Conservation (phyloP, 2,329 filamentous ascomycete species). For the Xylariaceae sp. region DNA sequence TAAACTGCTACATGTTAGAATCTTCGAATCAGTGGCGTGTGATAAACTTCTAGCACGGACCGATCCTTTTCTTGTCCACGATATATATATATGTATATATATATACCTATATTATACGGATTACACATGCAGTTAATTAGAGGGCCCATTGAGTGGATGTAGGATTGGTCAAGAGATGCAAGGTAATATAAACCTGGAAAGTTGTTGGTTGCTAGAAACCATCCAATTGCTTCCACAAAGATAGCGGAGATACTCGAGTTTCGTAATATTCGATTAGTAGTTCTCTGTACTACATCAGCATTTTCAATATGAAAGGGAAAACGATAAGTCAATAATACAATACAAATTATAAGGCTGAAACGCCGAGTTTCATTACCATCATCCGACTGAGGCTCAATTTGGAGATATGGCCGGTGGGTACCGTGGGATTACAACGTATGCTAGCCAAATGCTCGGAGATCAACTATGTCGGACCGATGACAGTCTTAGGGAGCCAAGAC, state of each 20-base stretch:
- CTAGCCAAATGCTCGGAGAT: conserved; percentile 17
- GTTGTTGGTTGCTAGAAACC: not conserved
- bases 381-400: conserved; percentile 25
- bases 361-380: conserved; percentile 16
- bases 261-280: not conserved
- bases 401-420: conserved; percentile 18
- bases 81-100: no score
- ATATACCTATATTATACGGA: no score
- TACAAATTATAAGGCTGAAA: conserved; percentile 24
- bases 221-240: not conserved
- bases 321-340: not conserved
- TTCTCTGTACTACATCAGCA: no score
- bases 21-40: no score
- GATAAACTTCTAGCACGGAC: no score
- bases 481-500: conserved; percentile 5
- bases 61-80: no score
- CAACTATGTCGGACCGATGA: conserved; percentile 25
- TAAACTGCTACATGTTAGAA: no score
- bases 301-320: not conserved
- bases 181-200: no score
- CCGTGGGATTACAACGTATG: conserved; percentile 20
- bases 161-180: no score
- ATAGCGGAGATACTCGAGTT: not conserved
- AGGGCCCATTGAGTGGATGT: no score
- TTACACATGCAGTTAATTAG: no score